Evolutionary conservation across 768 basidiomycete species (phyloP).

Genomic region (Peribolospora baueri): DNA sequence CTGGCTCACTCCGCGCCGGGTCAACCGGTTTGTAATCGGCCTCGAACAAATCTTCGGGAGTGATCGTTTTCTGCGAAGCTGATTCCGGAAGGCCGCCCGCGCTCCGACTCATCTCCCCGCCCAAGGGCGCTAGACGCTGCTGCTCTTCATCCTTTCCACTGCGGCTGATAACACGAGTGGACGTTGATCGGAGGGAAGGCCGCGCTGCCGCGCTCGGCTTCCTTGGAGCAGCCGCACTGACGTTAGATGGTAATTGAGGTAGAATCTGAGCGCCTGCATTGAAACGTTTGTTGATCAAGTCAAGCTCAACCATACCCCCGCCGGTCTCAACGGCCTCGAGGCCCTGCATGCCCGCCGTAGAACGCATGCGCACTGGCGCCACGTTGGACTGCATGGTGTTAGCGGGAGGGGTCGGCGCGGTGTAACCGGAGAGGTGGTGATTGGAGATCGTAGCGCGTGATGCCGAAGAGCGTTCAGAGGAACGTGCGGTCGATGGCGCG

Average conservation of each 20-base stretch:
- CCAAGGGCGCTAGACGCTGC: not conserved
- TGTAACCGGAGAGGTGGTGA: no score
- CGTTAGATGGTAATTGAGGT: slow-evolving; percentile 23
- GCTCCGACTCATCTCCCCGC: not conserved
- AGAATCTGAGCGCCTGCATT: slow-evolving; percentile 19
- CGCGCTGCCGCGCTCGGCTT: not conserved
- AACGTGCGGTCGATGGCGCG: no score
- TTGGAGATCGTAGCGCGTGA: no score
- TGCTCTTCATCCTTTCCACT: slow-evolving; percentile 18
- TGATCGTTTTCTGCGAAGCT: not conserved
- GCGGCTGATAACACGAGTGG: slow-evolving; percentile 3
- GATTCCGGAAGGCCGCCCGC: slow-evolving; percentile 5
- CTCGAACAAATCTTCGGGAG: not conserved
- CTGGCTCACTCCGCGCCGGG: not conserved
- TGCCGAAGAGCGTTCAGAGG: no score
- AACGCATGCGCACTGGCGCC: slow-evolving; percentile 10
- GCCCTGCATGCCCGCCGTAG: slow-evolving; percentile 23
- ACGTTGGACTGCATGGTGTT: not conserved
- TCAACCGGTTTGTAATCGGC: not conserved
- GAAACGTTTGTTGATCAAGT: slow-evolving; percentile 15
- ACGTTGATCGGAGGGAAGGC: not conserved
- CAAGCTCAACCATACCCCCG: slow-evolving; percentile 27
- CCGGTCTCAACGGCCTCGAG: slow-evolving; percentile 29
- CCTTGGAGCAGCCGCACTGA: slow-evolving; percentile 19
- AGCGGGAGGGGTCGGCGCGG: no score